phyloP scores from a whole-genome alignment of 352 stramenopile genomes.

The Thraustochytrium sp. region DNA sequence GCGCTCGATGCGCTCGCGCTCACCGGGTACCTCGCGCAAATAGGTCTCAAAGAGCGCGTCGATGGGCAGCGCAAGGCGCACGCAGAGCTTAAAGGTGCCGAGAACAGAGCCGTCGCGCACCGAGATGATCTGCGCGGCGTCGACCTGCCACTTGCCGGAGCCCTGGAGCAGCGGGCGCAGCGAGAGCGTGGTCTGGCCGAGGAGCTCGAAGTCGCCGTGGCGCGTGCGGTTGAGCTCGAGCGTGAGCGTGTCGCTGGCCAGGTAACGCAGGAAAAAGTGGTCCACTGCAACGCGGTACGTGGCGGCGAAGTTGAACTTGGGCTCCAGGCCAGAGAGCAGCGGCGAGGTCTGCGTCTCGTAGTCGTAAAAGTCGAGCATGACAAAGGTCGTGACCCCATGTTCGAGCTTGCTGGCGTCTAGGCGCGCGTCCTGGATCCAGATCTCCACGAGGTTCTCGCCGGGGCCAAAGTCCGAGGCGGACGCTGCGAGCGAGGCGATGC shows the following conservation, averaged over 20 bases:
- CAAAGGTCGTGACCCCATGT: constrained; percentile 72
- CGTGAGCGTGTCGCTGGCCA: constrained; percentile 72
- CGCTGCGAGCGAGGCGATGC: constrained; percentile 36
- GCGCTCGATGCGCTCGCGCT: constrained; percentile 58
- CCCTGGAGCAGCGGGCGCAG: constrained; percentile 67
- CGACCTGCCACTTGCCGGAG: constrained; percentile 64
- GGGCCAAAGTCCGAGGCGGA: constrained; percentile 56
- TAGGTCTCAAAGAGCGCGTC: constrained; percentile 81
- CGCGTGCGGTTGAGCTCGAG: constrained; percentile 76
- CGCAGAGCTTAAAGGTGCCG: constrained; percentile 67
- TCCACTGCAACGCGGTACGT: constrained; percentile 84
- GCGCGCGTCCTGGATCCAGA: constrained; percentile 68
- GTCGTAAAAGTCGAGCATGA: constrained; percentile 86
- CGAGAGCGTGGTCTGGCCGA: constrained; percentile 63
- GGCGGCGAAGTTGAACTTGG: constrained; percentile 79
- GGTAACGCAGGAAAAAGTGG: constrained; percentile 79
- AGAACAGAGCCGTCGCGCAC: constrained; percentile 56
- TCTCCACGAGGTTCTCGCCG: constrained; percentile 81
- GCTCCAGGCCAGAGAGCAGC: constrained; percentile 66
- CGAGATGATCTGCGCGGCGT: constrained; percentile 52
- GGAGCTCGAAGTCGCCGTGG: constrained; percentile 75
- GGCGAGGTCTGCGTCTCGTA: constrained; percentile 85
- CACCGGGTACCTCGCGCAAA: constrained; percentile 73
- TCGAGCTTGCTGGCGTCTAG: constrained; percentile 67
- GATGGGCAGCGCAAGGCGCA: constrained; percentile 77